Conservation (phyloP, 371 early-diverging fungal genomes). For the Rhizopus sp. region DNA sequence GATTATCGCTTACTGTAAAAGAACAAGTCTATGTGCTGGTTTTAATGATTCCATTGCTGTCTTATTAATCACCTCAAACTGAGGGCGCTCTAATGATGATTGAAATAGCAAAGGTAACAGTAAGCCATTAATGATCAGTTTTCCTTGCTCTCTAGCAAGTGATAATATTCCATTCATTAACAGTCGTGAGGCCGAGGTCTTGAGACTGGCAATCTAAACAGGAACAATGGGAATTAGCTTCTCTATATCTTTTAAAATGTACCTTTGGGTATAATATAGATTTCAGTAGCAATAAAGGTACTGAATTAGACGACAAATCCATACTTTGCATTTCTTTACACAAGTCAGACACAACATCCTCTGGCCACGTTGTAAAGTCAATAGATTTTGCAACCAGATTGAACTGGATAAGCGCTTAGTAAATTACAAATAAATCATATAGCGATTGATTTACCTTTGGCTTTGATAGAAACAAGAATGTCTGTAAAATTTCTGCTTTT, state of each 20-base stretch:
- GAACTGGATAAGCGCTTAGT: neutral
- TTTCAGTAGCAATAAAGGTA: constrained; percentile 3
- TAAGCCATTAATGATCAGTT: constrained; percentile 17
- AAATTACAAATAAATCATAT: neutral
- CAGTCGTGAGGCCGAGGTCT: constrained; percentile 13
- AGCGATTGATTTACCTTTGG: constrained; percentile 3
- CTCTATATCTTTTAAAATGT: neutral
- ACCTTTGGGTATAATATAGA: constrained; percentile 14
- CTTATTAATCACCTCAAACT: constrained; percentile 18
- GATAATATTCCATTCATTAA: constrained; percentile 10
- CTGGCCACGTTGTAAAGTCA: constrained; percentile 22
- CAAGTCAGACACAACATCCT: constrained; percentile 13
- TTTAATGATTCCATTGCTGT: constrained; percentile 11
- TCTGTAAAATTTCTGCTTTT: neutral
- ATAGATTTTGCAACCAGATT: constrained; percentile 7
- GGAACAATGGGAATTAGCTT: neutral
- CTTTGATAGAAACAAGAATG: neutral
- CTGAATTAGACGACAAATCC: constrained; percentile 6
- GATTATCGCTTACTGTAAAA: constrained; percentile 14
- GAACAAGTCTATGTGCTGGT: constrained; percentile 1
- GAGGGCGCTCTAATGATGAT: constrained; percentile 7
- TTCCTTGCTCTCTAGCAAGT: constrained; percentile 9
- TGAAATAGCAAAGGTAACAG: constrained; percentile 18
- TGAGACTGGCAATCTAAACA: constrained; percentile 11
- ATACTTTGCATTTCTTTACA: constrained; percentile 5